phyloP scores from a whole-genome alignment of 73 alveolate species.

The Tetrahymena elliotti region DNA sequence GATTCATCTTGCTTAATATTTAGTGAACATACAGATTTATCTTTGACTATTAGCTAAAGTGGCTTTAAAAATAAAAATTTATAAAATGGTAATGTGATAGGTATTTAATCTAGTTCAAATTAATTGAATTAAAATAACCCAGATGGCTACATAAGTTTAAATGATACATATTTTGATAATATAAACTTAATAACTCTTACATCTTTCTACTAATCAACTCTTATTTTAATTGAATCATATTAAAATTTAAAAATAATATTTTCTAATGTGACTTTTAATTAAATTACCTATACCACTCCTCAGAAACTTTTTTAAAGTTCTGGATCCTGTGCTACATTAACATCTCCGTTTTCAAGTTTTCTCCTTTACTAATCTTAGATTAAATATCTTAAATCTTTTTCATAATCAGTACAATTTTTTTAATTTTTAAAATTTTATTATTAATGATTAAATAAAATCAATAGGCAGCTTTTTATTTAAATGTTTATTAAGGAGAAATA shows the following conservation, averaged over 20 bases:
- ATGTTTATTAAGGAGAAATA: background rate
- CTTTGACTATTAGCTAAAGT: background rate
- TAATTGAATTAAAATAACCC: background rate
- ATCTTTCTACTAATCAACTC: background rate
- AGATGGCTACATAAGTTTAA: background rate
- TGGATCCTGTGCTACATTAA: background rate
- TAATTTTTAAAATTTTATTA: background rate
- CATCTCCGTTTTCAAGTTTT: background rate
- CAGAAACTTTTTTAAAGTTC: background rate
- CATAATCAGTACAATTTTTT: background rate
- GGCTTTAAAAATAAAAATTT: background rate
- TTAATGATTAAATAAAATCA: background rate
- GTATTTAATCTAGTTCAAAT: background rate
- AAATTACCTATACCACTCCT: background rate
- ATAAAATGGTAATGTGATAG: background rate
- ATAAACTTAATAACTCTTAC: background rate
- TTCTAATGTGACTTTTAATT: background rate
- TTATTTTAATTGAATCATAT: background rate
- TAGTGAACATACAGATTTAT: background rate
- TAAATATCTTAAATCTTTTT: background rate
- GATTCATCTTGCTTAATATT: background rate
- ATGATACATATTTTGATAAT: background rate
- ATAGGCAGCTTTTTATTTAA: background rate
- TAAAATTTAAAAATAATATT: background rate
- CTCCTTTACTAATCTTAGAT: background rate